Conservation (phyloP, 1,284 basidiomycete species). For the Sporisorium graminicola region DNA sequence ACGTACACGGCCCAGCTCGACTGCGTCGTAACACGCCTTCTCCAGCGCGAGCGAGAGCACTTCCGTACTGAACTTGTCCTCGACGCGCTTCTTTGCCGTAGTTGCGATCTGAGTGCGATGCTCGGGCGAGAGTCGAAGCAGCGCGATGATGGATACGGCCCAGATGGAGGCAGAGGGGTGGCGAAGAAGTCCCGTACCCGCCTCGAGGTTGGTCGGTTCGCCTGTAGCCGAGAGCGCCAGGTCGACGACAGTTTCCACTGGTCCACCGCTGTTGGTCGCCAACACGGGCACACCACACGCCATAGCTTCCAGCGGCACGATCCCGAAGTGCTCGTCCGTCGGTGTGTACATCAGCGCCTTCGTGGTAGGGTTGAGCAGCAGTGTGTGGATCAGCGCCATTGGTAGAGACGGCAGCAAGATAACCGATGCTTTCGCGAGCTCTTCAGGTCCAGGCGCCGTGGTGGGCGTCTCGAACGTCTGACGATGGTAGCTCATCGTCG, state of each 20-base stretch:
- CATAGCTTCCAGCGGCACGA: constrained; percentile 96
- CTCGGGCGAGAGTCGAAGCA: constrained; percentile 27
- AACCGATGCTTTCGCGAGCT: constrained; percentile 35
- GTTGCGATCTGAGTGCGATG: constrained; percentile 17
- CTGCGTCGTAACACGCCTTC: constrained; percentile 47
- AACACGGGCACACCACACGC: constrained; percentile 88
- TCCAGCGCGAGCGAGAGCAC: constrained; percentile 48
- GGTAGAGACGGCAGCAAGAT: constrained; percentile 64
- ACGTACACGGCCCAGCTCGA: constrained; percentile 37
- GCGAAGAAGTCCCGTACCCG: constrained; percentile 55
- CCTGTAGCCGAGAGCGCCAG: constrained; percentile 60
- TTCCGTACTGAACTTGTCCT: constrained; percentile 43
- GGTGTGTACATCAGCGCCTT: constrained; percentile 86
- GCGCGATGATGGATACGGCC: constrained; percentile 40
- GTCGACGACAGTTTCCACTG: constrained; percentile 87
- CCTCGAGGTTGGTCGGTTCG: constrained; percentile 26
- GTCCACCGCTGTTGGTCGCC: constrained; percentile 89
- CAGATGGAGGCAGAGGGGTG: constrained; percentile 48
- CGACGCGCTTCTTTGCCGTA: constrained; percentile 30
- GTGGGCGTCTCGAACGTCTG: constrained; percentile 64
- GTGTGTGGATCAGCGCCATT: constrained; percentile 57
- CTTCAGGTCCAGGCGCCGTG: constrained; percentile 39
- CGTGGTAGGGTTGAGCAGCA: constrained; percentile 49
- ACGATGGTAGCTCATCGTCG: constrained; percentile 57
- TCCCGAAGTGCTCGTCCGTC: constrained; percentile 95